phyloP scores from a whole-genome alignment of 31 red algal genomes.

The Asparagopsis taxiformis region DNA sequence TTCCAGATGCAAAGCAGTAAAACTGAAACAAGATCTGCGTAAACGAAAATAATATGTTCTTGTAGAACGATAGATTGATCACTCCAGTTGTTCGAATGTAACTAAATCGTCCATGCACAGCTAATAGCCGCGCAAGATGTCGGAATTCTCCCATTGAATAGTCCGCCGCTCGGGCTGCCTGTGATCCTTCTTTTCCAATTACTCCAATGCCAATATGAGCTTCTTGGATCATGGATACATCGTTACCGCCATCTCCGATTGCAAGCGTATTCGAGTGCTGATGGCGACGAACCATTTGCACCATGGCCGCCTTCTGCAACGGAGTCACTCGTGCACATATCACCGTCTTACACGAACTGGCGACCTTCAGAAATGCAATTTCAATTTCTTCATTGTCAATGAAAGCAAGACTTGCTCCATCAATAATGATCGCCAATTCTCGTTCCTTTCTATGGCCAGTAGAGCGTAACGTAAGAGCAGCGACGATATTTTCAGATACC shows the following conservation, averaged over 20 bases:
- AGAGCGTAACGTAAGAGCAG: constrained; percentile 27
- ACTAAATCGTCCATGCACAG: constrained; percentile 86
- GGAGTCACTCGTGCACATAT: constrained; percentile 94
- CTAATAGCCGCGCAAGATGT: constrained; percentile 69
- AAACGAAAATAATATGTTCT: constrained; percentile 79
- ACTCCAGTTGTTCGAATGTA: constrained; percentile 83
- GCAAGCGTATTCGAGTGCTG: constrained; percentile 68
- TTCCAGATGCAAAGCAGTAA: constrained; percentile 84
- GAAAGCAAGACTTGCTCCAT: constrained; percentile 67
- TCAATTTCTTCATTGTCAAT: constrained; percentile 67
- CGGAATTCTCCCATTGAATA: constrained; percentile 85
- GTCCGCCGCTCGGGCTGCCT: constrained; percentile 89
- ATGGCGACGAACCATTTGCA: constrained; percentile 69
- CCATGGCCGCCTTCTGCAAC: constrained; percentile 87
- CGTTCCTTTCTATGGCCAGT: constrained; percentile 7
- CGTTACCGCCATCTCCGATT: constrained; percentile 97
- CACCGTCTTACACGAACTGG: constrained; percentile 78
- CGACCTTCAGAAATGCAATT: constrained; percentile 66
- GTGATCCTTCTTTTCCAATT: constrained; percentile 90
- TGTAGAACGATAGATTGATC: constrained; percentile 94
- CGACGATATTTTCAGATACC: constrained; percentile 2
- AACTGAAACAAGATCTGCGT: constrained; percentile 87
- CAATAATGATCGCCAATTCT: constrained; percentile 79
- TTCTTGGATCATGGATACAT: constrained; percentile 99
- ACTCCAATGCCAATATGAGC: constrained; percentile 93